Base-by-base conservation (phyloP, 441 rosid genomes). In the Corymbia calophylla region DNA sequence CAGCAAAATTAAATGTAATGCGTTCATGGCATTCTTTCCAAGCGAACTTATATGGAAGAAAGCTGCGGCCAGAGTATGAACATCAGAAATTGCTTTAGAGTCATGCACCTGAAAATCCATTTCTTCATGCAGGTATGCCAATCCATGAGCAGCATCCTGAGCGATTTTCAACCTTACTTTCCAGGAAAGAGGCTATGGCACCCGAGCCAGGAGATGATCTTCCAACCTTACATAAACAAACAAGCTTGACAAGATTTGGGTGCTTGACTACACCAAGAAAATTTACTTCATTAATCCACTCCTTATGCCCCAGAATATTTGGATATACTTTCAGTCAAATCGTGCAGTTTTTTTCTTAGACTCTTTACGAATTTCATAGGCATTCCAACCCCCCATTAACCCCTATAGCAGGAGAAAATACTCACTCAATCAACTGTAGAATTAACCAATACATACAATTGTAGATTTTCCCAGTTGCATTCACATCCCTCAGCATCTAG, bases 211-310 rank as follows among this genome's bases (percentile, higher is more conserved):
- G 39, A 98, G 92, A 93, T 95, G 99, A 93, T 97, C 98, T 89
- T 97, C 99, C 90, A 96, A 92, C 95, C 99, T 97, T 44, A 92
- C 99, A 98, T 96, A 84, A 97, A 12, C 99, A 98, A 56, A 97
- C 95, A 86, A 98, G 91, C 91, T 95, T 96, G n/a, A 98, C 99
- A 66, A 98, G 98, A 93, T 98, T 98, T 27, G 97, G 99, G 93
- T 98, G 99, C 84, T 96, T 95, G 87, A 97, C 96, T 44, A 98
- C 98, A 31, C 99, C 99, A 89, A 98, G 90, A 88, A 96, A 96
- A 92, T 94, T 96, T 91, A 98, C 99, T 87, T 98, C 99, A 91
- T 98, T 96, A 90, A 98, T 95, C 99, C 99, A 97, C 93, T 98
- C 99, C 92, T 96, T 98, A 89, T 97, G 99, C 96, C 99, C 99